Evolutionary conservation across 352 stramenopile genomes (phyloP).

Genomic region (Phytopythium helicoides): DNA sequence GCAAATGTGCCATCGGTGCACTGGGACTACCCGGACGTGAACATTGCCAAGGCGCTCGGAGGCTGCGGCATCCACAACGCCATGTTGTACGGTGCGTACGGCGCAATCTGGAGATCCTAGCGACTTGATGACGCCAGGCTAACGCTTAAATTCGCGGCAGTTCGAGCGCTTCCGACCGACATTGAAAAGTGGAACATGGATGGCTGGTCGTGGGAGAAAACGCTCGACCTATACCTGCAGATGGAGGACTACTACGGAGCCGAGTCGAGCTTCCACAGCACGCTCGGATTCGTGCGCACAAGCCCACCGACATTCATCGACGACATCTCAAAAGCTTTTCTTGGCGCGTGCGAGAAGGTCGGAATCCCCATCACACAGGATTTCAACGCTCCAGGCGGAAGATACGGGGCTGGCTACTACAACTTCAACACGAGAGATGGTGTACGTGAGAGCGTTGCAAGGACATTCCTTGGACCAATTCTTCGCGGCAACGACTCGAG

Average conservation of each 20-base stretch:
- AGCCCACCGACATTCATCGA: slow-evolving; percentile 32
- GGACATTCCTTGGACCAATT: slow-evolving; percentile 66
- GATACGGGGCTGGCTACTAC: slow-evolving; percentile 79
- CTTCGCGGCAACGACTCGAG: slow-evolving; percentile 22
- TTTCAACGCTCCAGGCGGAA: slow-evolving; percentile 78
- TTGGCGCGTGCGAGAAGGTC: slow-evolving; percentile 44
- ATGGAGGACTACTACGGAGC: slow-evolving; percentile 76
- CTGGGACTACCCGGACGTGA: slow-evolving; percentile 78
- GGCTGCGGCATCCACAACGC: slow-evolving; percentile 90
- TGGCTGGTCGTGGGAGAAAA: slow-evolving; percentile 74
- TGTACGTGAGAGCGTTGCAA: slow-evolving; percentile 76
- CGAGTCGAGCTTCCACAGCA: slow-evolving; percentile 52
- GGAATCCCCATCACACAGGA: slow-evolving; percentile 60
- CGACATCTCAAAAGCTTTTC: slow-evolving; percentile 40
- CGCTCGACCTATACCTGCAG: slow-evolving; percentile 63
- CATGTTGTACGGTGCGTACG: slow-evolving; percentile 81
- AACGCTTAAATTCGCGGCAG: slow-evolving; percentile 12
- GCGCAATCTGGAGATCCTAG: not conserved
- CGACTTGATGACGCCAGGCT: not conserved
- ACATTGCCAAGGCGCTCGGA: slow-evolving; percentile 82
- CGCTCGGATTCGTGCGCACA: slow-evolving; percentile 53
- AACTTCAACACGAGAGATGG: slow-evolving; percentile 86
- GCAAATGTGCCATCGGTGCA: slow-evolving; percentile 63
- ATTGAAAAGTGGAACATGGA: slow-evolving; percentile 72
- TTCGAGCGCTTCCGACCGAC: slow-evolving; percentile 70